Evolutionary conservation across 23 red algal genomes (phyloP).

Genomic region (Gracilaria domingensis): DNA sequence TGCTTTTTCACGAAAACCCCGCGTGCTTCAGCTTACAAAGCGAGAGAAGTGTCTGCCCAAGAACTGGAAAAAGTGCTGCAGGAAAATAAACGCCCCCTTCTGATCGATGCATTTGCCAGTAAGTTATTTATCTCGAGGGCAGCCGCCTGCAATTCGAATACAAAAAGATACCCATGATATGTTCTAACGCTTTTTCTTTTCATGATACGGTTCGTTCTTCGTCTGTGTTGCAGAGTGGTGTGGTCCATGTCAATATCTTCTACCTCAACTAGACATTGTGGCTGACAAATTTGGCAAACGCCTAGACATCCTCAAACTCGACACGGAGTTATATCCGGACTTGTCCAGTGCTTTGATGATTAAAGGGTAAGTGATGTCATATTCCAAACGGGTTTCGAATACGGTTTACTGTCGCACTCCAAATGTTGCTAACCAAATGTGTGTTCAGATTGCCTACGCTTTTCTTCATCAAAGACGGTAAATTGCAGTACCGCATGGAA

Average conservation of each 20-base stretch:
- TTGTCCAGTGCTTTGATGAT: constrained; percentile 61
- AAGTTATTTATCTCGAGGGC: neutral
- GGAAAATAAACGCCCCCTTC: constrained; percentile 50
- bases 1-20: neutral
- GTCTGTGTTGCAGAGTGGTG: constrained; percentile 48
- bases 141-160: neutral
- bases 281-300: constrained; percentile 71
- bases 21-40: constrained; percentile 1
- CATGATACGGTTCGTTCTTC: neutral
- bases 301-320: constrained; percentile 74
- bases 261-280: constrained; percentile 77
- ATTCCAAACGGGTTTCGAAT: neutral
- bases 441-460: constrained; percentile 75
- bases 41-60: constrained; percentile 43
- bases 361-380: constrained; percentile 51
- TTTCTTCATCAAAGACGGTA: constrained; percentile 79
- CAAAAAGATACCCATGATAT: neutral
- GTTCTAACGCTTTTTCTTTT: neutral
- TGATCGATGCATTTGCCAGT: constrained; percentile 64
- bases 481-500: constrained; percentile 81
- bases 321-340: constrained; percentile 75
- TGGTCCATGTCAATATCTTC: constrained; percentile 81
- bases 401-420: neutral
- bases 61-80: constrained; percentile 62
- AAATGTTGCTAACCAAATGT: constrained; percentile 11